Conservation (phyloP, 1,139 yeast genomes). For the Geotrichum carabidarum region DNA sequence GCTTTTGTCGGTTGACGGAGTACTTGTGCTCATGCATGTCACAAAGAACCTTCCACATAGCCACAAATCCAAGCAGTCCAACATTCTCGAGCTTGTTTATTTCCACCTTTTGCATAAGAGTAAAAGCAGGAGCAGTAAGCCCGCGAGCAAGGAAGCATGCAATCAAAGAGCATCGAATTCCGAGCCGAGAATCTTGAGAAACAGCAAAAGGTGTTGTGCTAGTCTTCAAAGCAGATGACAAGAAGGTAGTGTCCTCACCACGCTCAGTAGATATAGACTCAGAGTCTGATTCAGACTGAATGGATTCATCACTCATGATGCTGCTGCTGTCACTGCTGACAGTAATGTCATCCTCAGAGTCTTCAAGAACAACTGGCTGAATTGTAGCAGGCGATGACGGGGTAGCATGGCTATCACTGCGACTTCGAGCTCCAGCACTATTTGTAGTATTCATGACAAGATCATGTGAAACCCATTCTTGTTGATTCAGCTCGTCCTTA, state of each 20-base stretch:
- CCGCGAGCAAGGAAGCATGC: constrained; percentile 25
- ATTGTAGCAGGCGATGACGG: neutral
- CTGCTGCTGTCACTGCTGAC: constrained; percentile 14
- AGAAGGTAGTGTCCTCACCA: constrained; percentile 14
- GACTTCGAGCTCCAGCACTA: neutral
- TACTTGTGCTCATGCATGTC: constrained; percentile 21
- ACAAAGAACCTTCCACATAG: constrained; percentile 27
- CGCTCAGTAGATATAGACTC: constrained; percentile 19
- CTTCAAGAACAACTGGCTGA: constrained; percentile 3
- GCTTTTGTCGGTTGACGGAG: constrained; percentile 13
- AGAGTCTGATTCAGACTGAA: constrained; percentile 10
- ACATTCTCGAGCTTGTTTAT: constrained; percentile 27
- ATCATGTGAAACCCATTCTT: constrained; percentile 16
- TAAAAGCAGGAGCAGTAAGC: constrained; percentile 23
- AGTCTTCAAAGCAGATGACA: constrained; percentile 20
- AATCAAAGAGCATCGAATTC: constrained; percentile 30
- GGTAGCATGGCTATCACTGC: constrained; percentile 1
- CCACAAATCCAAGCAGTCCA: constrained; percentile 37
- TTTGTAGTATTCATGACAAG: neutral
- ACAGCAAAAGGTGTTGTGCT: constrained; percentile 19
- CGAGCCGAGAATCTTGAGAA: constrained; percentile 29
- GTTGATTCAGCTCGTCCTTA: constrained; percentile 23
- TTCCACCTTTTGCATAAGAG: constrained; percentile 24
- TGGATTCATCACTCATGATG: constrained; percentile 12
- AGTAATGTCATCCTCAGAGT: constrained; percentile 14